Base-by-base conservation (phyloP, 73 alveolate genomes). In the Paramecium pentaurelia region DNA sequence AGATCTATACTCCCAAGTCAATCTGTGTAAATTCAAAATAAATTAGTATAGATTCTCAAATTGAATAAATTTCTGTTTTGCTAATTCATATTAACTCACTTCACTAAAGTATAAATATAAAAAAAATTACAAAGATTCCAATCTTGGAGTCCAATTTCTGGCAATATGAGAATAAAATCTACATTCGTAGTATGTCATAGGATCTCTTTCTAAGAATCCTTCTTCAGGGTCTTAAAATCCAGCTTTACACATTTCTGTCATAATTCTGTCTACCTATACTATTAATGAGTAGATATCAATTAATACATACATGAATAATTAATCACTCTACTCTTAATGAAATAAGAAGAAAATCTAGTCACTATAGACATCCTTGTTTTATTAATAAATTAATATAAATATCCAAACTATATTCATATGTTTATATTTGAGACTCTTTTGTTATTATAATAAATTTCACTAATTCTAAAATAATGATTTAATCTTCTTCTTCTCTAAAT, bases 181-280 rank as follows among this genome's bases (percentile, higher is more conserved):
- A n/a, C 47, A 42, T 80, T 80, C 91, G 45, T 80, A 80, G 32
- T 80, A 80, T 25, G 71, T 18, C 75, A 45, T 44, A 22, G 91
- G 49, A 80, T 80, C 91, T 45, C 47, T 47, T 47, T 80, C 91
- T 25, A 80, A 47, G 30, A 42, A 80, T 32, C 44, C 71, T 45
- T 80, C 91, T 9, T 49, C 91, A 16, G 91, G 91, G 71, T 80
- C 91, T 47, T 80, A 6, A 27, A 80, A 80, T 80, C 77, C 77
- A 45, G 71, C 77, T 6, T 80, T 80, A 80, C 71, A 42, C 91
- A 80, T 80, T 32, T 80, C 91, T 0, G 91, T 80, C 91, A 80
- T 80, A 8, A 80, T 49, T 80, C 75, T 16, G 38, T 80, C 91
- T 27, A 49, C 91, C n/a, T 34, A 45, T 20, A 80, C 91, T 80